Percentiles rank a stretch among this genome's conserved stretches.
Conservation (phyloP, 2,329 filamentous ascomycete genomes). For the Fusarium sp. region DNA sequence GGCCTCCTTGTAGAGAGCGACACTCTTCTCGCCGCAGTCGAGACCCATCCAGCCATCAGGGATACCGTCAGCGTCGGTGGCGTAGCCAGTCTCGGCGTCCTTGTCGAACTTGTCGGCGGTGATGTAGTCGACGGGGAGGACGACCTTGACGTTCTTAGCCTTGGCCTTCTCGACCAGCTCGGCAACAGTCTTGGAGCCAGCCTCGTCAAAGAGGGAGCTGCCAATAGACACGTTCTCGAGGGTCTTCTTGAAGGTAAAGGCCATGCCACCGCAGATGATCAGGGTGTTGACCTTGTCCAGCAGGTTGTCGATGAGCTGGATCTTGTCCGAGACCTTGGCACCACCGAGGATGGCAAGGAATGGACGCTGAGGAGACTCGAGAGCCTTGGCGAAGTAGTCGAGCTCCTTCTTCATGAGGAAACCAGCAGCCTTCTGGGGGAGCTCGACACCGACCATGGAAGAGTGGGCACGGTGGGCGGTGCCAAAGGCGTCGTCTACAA, state of each 20-base stretch:
- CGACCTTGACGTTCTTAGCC: slow-evolving; percentile 94
- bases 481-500: slow-evolving; percentile 92
- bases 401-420: slow-evolving; percentile 99
- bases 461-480: slow-evolving; percentile 98
- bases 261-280: slow-evolving; percentile 97
- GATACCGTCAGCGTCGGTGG: slow-evolving; percentile 89
- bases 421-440: slow-evolving; percentile 95
- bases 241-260: slow-evolving; percentile 99
- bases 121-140: slow-evolving; percentile 94
- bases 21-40: slow-evolving; percentile 90
- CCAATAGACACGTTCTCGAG: slow-evolving; percentile 91
- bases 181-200: slow-evolving; percentile 89
- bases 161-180: slow-evolving; percentile 94
- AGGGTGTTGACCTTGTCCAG: slow-evolving; percentile 98
- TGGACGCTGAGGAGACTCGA: slow-evolving; percentile 91
- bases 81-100: slow-evolving; percentile 83
- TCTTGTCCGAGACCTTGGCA: slow-evolving; percentile 99
- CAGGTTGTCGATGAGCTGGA: slow-evolving; percentile 98
- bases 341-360: slow-evolving; percentile 99
- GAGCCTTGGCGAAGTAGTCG: slow-evolving; percentile 97
- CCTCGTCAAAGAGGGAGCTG: slow-evolving; percentile 91
- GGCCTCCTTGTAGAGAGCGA: slow-evolving; percentile 87
- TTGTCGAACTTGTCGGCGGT: slow-evolving; percentile 95
- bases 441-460: slow-evolving; percentile 97
- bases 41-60: slow-evolving; percentile 98